Evolutionary conservation across 345 rosid species (phyloP).

Genomic region (Hibiscus syriacus): DNA sequence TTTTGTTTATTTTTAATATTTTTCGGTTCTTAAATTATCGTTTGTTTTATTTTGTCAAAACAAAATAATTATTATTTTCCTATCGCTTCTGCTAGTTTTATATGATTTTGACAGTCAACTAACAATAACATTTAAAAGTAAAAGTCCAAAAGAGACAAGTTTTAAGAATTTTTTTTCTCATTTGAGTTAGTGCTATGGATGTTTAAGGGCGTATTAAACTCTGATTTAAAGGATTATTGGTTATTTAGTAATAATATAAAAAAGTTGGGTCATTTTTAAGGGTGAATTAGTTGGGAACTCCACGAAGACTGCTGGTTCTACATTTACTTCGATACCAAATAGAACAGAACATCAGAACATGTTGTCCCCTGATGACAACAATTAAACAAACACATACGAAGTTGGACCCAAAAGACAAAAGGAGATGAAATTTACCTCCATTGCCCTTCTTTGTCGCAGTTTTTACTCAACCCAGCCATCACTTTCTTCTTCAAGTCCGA

Average conservation of each 20-base stretch:
- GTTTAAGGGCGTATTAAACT: too few relatives aligned
- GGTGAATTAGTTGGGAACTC: not conserved
- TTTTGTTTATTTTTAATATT: not conserved
- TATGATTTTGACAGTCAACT: not conserved
- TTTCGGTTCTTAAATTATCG: not conserved
- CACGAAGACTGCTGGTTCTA: not conserved
- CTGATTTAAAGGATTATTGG: too few relatives aligned
- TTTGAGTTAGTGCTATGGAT: too few relatives aligned
- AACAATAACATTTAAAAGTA: not conserved
- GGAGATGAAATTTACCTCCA: conserved; percentile 58
- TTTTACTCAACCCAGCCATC: conserved; percentile 69
- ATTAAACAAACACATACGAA: conserved; percentile 13
- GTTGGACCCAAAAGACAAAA: not conserved
- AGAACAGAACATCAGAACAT: not conserved
- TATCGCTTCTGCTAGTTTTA: too few relatives aligned
- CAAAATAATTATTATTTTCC: too few relatives aligned
- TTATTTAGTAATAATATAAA: too few relatives aligned
- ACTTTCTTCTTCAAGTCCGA: conserved; percentile 91
- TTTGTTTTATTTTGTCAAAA: too few relatives aligned
- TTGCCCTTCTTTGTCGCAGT: conserved; percentile 71
- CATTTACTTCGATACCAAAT: conserved; percentile 9
- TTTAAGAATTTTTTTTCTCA: too few relatives aligned
- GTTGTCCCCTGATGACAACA: conserved; percentile 1
- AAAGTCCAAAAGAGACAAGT: not conserved
- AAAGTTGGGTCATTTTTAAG: not conserved